A percentile compares a stretch with the other conserved stretches of the same genome.
Evolutionary conservation across 2,329 filamentous ascomycete genomes (phyloP).

Genomic region (Diaporthe capsici): DNA sequence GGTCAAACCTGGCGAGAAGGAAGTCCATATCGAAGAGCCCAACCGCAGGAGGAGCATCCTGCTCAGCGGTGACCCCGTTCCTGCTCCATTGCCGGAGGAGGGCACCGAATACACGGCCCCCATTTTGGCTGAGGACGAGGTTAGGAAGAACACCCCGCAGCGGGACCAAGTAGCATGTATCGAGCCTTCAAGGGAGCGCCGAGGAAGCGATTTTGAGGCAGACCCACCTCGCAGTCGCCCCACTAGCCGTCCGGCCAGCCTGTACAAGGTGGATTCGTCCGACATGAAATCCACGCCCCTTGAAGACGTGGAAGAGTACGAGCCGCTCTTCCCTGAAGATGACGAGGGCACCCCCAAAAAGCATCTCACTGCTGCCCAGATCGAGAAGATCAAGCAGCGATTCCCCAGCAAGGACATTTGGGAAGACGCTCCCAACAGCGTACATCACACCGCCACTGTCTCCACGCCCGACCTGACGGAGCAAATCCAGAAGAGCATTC

Average conservation of each 20-base stretch:
- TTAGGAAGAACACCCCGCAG: slow-evolving; percentile 78
- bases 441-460: slow-evolving; percentile 84
- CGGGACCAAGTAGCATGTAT: slow-evolving; percentile 85
- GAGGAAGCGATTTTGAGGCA: slow-evolving; percentile 70
- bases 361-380: slow-evolving; percentile 53
- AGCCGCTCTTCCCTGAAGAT: slow-evolving; percentile 92
- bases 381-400: slow-evolving; percentile 69
- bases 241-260: slow-evolving; percentile 73
- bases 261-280: slow-evolving; percentile 69
- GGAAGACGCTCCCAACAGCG: slow-evolving; percentile 94
- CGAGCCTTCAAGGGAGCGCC: slow-evolving; percentile 78
- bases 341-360: slow-evolving; percentile 64
- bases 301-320: slow-evolving; percentile 93
- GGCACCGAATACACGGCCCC: slow-evolving; percentile 78
- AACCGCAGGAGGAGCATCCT: slow-evolving; percentile 60
- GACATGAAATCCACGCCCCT: slow-evolving; percentile 78
- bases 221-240: slow-evolving; percentile 72
- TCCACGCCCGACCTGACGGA: slow-evolving; percentile 78
- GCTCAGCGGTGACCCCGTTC: slow-evolving; percentile 55
- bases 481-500: slow-evolving; percentile 48
- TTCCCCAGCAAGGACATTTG: slow-evolving; percentile 98
- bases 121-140: slow-evolving; percentile 90
- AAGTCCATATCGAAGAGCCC: slow-evolving; percentile 85
- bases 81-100: slow-evolving; percentile 64
- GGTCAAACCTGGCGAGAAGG: slow-evolving; percentile 65